A percentile compares a stretch with the other conserved stretches of the same genome.
These are phyloP conservation scores for Ambrosiella cleistominuta DNA, from an alignment of 2,329 filamentous ascomycete species.

Conservation along the genomic window DNA sequence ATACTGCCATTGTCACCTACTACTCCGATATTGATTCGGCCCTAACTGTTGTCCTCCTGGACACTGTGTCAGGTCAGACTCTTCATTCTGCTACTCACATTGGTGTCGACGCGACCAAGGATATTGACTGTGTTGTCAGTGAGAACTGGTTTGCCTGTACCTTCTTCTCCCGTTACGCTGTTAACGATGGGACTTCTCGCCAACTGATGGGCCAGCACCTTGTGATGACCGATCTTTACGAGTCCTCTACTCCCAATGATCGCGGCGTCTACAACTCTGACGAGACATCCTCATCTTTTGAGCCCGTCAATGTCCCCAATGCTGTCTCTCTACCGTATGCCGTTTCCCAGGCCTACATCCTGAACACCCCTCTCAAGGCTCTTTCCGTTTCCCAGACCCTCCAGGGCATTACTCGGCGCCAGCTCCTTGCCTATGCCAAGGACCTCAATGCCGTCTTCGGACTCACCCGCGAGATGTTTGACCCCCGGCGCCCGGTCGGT, in stretches of 20 bases:
- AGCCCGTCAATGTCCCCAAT: constrained; percentile 40
- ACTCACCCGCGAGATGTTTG: constrained; percentile 61
- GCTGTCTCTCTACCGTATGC: constrained; percentile 51
- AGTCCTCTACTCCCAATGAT: constrained; percentile 68
- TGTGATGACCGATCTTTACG: constrained; percentile 74
- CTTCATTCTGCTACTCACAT: constrained; percentile 53
- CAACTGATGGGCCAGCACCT: constrained; percentile 74
- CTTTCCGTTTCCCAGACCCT: constrained; percentile 76
- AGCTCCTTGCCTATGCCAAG: constrained; percentile 64
- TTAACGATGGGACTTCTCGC: constrained; percentile 30
- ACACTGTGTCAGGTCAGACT: constrained; percentile 69
- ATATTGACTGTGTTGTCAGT: constrained; percentile 60
- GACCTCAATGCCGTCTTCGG: constrained; percentile 57
- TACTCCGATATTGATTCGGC: constrained; percentile 38
- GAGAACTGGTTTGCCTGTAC: constrained; percentile 96
- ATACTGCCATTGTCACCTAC: constrained; percentile 60
- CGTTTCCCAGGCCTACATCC: constrained; percentile 62
- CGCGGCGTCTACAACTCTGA: constrained; percentile 57
- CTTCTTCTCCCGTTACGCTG: constrained; percentile 46
- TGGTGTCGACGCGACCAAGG: constrained; percentile 55
- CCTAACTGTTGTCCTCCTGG: constrained; percentile 62
- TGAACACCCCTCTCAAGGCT: constrained; percentile 60
- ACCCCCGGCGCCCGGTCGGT: constrained; percentile 71
- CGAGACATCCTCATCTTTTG: constrained; percentile 60
- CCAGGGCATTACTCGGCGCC: constrained; percentile 75